Base-by-base conservation (phyloP, 768 basidiomycete species). In the Macrolepiota fuliginosa region DNA sequence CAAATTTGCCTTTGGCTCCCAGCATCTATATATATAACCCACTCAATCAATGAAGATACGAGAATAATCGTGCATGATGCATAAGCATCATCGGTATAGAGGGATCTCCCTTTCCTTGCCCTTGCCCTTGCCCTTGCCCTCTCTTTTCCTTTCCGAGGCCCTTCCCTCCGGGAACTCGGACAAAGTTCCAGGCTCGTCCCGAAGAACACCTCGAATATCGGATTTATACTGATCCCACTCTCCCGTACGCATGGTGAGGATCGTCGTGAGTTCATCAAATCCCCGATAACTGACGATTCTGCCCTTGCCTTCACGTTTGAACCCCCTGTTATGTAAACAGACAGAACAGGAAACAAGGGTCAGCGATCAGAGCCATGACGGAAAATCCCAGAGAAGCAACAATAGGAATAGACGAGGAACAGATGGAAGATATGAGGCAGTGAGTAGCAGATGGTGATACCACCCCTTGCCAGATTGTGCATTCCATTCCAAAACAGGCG, bases 71-170 rank as follows among this genome's bases (percentile, higher is more conserved):
- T 45, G 7, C 7, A 45, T 5, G 42, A 9, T 19, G n/a, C n/a
- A n/a, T n/a, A n/a, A 22, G 24, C 24, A 12, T 49, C 9, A 49
- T 49, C 47, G 11, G 24, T 3, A 10, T 49, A 12, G 5, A 15
- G 1, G 12, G 22, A 11, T 27, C 7, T 12, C 12, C 22, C 24
- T 27, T 13, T 24, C 25, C 12, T 40, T 12, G 12, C 22, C 54
- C 36, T 54, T 39, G 7, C 17, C 32, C 54, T 40, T 22, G n/a
- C 54, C 25, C 24, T 40, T 17, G 57, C 35, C 36, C 46, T 58
- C 32, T 32, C 57, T n/a, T 50, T 58, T 50, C 57, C 25, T 50
- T 56, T 56, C 39, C 24, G 54, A 15, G 17, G 24, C 51, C 15
- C 27, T 37, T 22, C 35, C 6, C 7, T 32, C 7, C 29, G 29